These are phyloP conservation scores for Teunomyces kruisii DNA, from an alignment of 805 yeast species.

Conservation along the genomic window DNA sequence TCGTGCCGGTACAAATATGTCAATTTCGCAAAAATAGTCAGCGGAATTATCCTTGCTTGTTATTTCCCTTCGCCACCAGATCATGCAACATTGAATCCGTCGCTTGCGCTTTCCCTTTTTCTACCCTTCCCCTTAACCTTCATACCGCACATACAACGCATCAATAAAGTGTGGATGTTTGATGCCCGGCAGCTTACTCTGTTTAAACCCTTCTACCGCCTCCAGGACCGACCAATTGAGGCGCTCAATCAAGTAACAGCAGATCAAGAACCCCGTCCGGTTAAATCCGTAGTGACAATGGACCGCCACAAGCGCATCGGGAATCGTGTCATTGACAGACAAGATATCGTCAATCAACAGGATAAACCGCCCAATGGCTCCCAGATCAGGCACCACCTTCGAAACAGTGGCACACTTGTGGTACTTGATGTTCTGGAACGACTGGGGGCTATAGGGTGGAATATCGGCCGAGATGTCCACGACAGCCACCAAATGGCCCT, in stretches of 20 bases:
- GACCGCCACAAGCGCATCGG: slow-evolving; percentile 51
- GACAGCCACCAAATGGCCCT: slow-evolving; percentile 50
- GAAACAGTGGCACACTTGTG: slow-evolving; percentile 77
- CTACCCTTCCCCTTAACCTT: too few relatives aligned
- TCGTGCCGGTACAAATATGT: too few relatives aligned
- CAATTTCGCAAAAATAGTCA: too few relatives aligned
- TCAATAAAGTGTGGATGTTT: slow-evolving; percentile 77
- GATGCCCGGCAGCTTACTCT: slow-evolving; percentile 67
- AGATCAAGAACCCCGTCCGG: slow-evolving; percentile 71
- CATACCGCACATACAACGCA: slow-evolving; percentile 66
- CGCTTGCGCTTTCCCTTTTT: too few relatives aligned
- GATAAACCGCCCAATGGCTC: slow-evolving; percentile 57
- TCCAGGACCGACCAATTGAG: slow-evolving; percentile 60
- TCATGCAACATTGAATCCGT: too few relatives aligned
- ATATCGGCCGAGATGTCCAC: slow-evolving; percentile 69
- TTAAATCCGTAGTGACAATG: slow-evolving; percentile 86
- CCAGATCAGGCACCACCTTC: slow-evolving; percentile 67
- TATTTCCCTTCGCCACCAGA: too few relatives aligned
- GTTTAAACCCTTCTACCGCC: slow-evolving; percentile 58
- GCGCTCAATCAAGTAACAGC: slow-evolving; percentile 64
- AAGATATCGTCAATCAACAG: slow-evolving; percentile 51
- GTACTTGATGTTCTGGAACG: slow-evolving; percentile 55
- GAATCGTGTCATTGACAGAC: slow-evolving; percentile 14
- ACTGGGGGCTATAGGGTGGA: slow-evolving; percentile 68
- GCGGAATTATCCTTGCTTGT: too few relatives aligned